A percentile compares a stretch with the other conserved stretches of the same genome.
These are phyloP conservation scores for Moringa oleifera DNA, from an alignment of 345 rosid genomes.

Conservation along the genomic window DNA sequence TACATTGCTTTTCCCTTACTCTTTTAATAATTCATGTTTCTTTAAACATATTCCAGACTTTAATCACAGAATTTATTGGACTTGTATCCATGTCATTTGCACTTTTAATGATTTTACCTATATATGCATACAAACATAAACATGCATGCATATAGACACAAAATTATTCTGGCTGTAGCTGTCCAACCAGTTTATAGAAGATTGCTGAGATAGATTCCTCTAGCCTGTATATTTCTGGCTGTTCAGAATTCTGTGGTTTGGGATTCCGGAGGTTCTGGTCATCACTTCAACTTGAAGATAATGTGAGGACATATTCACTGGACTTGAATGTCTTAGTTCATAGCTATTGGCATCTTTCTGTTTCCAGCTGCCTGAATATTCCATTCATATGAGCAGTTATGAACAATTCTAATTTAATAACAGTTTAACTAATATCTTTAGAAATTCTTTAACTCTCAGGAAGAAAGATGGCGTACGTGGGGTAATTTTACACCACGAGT, in stretches of 20 bases:
- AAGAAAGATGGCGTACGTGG: constrained; percentile 64
- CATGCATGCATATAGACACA: too few relatives aligned
- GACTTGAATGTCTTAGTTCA: background rate
- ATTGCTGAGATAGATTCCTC: background rate
- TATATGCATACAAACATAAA: too few relatives aligned
- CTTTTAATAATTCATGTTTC: too few relatives aligned
- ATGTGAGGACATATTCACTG: constrained; percentile 35
- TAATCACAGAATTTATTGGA: too few relatives aligned
- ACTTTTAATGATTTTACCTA: too few relatives aligned
- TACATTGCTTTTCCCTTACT: too few relatives aligned
- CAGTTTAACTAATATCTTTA: background rate
- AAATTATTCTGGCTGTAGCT: too few relatives aligned
- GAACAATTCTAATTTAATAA: too few relatives aligned
- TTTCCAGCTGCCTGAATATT: too few relatives aligned
- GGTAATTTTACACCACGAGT: constrained; percentile 79
- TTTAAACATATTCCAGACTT: too few relatives aligned
- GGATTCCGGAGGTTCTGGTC: constrained; percentile 62
- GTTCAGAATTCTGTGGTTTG: constrained; percentile 84
- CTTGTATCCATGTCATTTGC: too few relatives aligned
- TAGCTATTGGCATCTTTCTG: background rate
- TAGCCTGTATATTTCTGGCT: constrained; percentile 5
- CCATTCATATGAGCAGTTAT: background rate
- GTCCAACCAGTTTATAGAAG: too few relatives aligned
- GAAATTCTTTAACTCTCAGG: constrained; percentile 30
- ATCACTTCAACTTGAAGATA: constrained; percentile 59